Evolutionary conservation across 2,329 filamentous ascomycete species (phyloP).

Genomic region (Phoma sp.): DNA sequence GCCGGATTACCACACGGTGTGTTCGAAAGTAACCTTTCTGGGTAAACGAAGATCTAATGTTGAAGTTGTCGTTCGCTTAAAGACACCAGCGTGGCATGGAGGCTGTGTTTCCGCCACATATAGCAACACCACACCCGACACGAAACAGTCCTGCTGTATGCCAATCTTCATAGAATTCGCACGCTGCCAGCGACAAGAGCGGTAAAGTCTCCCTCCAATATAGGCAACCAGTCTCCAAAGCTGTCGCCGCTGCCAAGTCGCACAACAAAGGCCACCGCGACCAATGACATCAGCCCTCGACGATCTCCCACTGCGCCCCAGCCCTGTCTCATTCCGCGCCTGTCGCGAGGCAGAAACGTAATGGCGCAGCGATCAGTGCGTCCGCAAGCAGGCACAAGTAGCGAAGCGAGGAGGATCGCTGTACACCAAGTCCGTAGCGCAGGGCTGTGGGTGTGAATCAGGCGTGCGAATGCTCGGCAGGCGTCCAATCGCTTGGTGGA

Average conservation of each 20-base stretch:
- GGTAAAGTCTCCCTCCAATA: too few relatives aligned
- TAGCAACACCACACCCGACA: not conserved
- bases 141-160: too few relatives aligned
- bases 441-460: constrained; percentile 1
- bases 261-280: not conserved
- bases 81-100: not conserved
- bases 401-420: not conserved
- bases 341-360: not conserved
- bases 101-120: not conserved
- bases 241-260: not conserved
- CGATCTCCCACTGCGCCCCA: constrained; percentile 5
- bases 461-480: not conserved
- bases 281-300: constrained; percentile 3
- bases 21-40: not conserved
- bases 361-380: not conserved
- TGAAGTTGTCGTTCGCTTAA: too few relatives aligned
- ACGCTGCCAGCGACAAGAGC: not conserved
- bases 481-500: not conserved
- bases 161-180: not conserved
- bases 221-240: not conserved
- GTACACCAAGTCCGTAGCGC: not conserved
- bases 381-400: not conserved
- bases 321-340: not conserved
- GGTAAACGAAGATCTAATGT: too few relatives aligned
- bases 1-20: not conserved